Conservation (phyloP, 148 eudicot species). For the Fallopia convolvulus region DNA sequence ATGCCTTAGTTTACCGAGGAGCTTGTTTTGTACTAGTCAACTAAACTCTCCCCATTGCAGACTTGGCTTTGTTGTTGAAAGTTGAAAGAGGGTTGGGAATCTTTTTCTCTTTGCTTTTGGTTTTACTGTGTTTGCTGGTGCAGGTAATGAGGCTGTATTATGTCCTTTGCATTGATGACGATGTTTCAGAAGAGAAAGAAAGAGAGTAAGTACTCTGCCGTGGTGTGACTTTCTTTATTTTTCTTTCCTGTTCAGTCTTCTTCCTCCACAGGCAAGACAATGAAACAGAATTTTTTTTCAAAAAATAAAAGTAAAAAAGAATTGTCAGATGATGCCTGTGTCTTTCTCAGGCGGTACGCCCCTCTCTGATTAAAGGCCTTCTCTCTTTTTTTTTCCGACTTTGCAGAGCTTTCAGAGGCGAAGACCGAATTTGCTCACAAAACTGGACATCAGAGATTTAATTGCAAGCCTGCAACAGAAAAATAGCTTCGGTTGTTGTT, state of each 20-base stretch:
- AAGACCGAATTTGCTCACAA: slow-evolving; percentile 31
- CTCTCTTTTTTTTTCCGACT: background rate
- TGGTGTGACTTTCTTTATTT: slow-evolving; percentile 4
- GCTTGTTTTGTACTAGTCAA: background rate
- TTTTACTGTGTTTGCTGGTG: slow-evolving; percentile 5
- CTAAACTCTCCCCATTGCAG: background rate
- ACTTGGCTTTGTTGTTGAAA: background rate
- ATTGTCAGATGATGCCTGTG: slow-evolving; percentile 15
- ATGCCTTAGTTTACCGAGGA: slow-evolving; percentile 29
- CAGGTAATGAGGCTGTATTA: slow-evolving; percentile 15
- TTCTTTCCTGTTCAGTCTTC: background rate
- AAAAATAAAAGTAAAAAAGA: background rate
- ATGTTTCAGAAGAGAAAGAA: slow-evolving; percentile 31
- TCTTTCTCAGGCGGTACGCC: slow-evolving; percentile 14
- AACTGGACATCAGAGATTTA: background rate
- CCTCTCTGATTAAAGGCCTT: slow-evolving; percentile 24
- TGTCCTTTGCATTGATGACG: slow-evolving; percentile 75
- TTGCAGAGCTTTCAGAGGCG: slow-evolving; percentile 37
- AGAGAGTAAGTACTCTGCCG: background rate
- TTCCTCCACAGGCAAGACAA: slow-evolving; percentile 9
- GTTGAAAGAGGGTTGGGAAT: background rate
- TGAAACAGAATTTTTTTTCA: background rate
- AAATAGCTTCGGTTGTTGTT: background rate
- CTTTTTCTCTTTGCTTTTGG: background rate
- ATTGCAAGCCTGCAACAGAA: background rate